These are phyloP conservation scores for Serendipita vermifera DNA, from an alignment of 768 basidiomycete species.

Conservation along the genomic window DNA sequence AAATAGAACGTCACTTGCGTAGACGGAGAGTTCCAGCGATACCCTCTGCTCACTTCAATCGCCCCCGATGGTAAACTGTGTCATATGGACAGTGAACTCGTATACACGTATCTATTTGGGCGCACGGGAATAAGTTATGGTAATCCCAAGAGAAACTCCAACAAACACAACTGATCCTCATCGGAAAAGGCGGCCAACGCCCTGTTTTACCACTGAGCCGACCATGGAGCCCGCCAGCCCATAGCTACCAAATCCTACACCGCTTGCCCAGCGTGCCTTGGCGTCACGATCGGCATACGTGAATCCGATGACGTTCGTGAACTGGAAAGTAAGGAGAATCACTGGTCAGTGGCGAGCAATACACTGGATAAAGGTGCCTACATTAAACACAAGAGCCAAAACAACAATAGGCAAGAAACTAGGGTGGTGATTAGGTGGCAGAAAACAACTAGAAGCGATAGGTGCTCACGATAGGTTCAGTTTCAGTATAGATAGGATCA, in stretches of 20 bases:
- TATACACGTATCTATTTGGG: too few relatives aligned
- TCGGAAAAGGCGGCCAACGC: slow-evolving; percentile 66
- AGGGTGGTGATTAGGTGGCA: slow-evolving; percentile 9
- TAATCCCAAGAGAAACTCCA: too few relatives aligned
- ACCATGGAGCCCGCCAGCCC: slow-evolving; percentile 81
- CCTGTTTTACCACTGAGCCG: slow-evolving; percentile 67
- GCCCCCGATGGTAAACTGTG: too few relatives aligned
- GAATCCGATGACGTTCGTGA: slow-evolving; percentile 92
- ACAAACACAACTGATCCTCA: too few relatives aligned
- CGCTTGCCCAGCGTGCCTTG: slow-evolving; percentile 80
- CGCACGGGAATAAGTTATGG: too few relatives aligned
- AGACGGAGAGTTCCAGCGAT: too few relatives aligned
- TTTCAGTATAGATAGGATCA: slow-evolving; percentile 82
- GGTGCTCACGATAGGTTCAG: slow-evolving; percentile 60
- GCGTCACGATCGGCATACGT: slow-evolving; percentile 93
- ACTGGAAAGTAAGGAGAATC: slow-evolving; percentile 8
- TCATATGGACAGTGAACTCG: too few relatives aligned
- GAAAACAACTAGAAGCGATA: slow-evolving; percentile 11
- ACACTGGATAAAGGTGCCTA: neutral
- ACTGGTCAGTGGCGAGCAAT: neutral
- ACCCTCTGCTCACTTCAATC: too few relatives aligned
- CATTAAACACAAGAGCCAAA: slow-evolving; percentile 89
- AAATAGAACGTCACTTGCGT: too few relatives aligned
- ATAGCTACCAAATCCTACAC: slow-evolving; percentile 62
- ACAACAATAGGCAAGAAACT: slow-evolving; percentile 92